Evolutionary conservation across 257 asterid species (phyloP).

Genomic region (Fraxinus americana): DNA sequence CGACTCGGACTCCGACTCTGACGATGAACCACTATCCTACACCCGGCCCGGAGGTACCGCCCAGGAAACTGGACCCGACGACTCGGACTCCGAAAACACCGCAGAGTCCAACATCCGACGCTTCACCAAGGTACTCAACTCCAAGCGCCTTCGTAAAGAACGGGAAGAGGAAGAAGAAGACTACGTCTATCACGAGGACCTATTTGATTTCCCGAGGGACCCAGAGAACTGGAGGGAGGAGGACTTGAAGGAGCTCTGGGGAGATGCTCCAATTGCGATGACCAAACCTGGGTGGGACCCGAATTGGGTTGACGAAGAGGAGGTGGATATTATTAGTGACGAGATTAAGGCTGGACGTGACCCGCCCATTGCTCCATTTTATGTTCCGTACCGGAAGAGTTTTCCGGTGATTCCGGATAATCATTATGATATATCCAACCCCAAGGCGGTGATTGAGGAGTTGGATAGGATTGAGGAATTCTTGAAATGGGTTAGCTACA

Average conservation of each 20-base stretch:
- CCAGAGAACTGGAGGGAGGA: conserved; percentile 88
- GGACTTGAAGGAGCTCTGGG: conserved; percentile 94
- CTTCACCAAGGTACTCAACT: conserved; percentile 39
- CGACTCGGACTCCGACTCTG: conserved; percentile 40
- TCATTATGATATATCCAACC: conserved; percentile 50
- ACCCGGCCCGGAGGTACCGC: conserved; percentile 30
- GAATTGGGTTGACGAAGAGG: conserved; percentile 63
- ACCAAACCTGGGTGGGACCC: conserved; percentile 97
- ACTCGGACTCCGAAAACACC: conserved; percentile 41
- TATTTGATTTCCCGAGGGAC: conserved; percentile 73
- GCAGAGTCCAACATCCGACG: conserved; percentile 56
- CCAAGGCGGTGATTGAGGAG: conserved; percentile 88
- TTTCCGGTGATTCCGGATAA: conserved; percentile 76
- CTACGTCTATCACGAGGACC: conserved; percentile 33
- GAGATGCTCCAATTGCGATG: conserved; percentile 73
- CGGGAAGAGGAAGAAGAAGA: conserved; percentile 49
- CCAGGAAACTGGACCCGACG: conserved; percentile 22
- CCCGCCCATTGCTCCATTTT: conserved; percentile 90
- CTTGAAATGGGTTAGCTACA: conserved; percentile 91
- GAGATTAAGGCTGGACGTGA: conserved; percentile 66
- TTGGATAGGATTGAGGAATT: conserved; percentile 97
- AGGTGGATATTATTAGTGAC: conserved; percentile 38
- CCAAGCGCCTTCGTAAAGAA: conserved; percentile 41
- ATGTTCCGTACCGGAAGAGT: conserved; percentile 79
- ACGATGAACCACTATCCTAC: conserved; percentile 31